phyloP scores from a whole-genome alignment of 805 yeast genomes.

The Monosporozyma solicola region DNA sequence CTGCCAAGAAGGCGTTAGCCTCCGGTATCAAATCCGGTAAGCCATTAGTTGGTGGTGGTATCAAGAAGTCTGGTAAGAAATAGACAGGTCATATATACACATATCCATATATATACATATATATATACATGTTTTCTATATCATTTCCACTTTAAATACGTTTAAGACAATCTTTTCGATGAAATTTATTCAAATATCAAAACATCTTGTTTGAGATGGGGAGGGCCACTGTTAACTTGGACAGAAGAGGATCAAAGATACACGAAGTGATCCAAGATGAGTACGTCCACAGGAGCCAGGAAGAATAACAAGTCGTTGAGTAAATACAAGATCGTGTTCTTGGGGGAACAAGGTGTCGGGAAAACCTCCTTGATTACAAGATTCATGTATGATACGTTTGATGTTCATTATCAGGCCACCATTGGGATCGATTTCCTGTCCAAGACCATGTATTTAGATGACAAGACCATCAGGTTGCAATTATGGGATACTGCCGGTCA shows the following conservation, averaged over 20 bases:
- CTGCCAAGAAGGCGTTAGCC: slow-evolving; percentile 86
- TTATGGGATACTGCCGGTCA: slow-evolving; percentile 98
- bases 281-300: not conserved
- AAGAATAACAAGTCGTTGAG: slow-evolving; percentile 28
- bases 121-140: not conserved
- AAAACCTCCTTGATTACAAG: slow-evolving; percentile 94
- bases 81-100: slow-evolving; percentile 7
- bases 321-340: slow-evolving; percentile 82
- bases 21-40: slow-evolving; percentile 83
- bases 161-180: not conserved
- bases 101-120: not conserved
- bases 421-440: slow-evolving; percentile 94
- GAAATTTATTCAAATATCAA: not conserved
- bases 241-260: not conserved
- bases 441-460: slow-evolving; percentile 91
- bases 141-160: no score
- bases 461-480: slow-evolving; percentile 88
- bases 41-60: slow-evolving; percentile 88
- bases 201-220: not conserved
- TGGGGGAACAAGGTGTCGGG: slow-evolving; percentile 97
- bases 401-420: slow-evolving; percentile 89
- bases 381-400: slow-evolving; percentile 96
- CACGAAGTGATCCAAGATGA: not conserved
- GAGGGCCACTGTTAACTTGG: not conserved
- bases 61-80: slow-evolving; percentile 77